Percentiles rank a stretch among this genome's conserved stretches.
Evolutionary conservation across 1,139 yeast species (phyloP).

Genomic region (Geotrichum carabidarum): DNA sequence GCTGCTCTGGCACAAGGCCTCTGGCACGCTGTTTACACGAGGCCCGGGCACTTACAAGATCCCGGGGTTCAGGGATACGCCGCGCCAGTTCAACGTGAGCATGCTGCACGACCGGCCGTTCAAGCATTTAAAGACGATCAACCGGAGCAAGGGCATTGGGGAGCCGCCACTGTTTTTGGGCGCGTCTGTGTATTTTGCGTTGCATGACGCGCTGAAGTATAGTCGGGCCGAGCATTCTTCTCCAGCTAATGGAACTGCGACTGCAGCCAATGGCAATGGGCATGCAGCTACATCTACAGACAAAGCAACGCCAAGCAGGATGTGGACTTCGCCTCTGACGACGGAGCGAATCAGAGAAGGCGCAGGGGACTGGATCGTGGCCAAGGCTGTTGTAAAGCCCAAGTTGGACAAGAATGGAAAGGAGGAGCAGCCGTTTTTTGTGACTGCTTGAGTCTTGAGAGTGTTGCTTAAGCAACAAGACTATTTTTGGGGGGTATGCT

Average conservation of each 20-base stretch:
- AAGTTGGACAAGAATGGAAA: constrained; percentile 25
- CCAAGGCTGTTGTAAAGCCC: constrained; percentile 35
- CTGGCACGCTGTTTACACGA: constrained; percentile 42
- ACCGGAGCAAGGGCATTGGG: constrained; percentile 45
- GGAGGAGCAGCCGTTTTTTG: constrained; percentile 36
- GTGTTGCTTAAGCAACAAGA: no score
- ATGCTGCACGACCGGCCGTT: constrained; percentile 41
- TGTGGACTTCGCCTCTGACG: constrained; percentile 36
- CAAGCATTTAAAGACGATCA: constrained; percentile 42
- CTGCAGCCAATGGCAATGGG: constrained; percentile 34
- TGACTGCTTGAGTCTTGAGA: constrained; percentile 36
- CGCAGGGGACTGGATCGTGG: constrained; percentile 39
- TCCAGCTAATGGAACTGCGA: not conserved
- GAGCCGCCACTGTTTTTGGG: constrained; percentile 48
- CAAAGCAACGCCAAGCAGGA: not conserved
- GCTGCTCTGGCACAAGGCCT: constrained; percentile 42
- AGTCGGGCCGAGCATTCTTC: not conserved
- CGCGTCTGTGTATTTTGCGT: constrained; percentile 41
- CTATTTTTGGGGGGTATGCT: no score
- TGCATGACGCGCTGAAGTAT: constrained; percentile 39
- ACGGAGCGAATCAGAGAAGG: constrained; percentile 42
- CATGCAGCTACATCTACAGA: constrained; percentile 29
- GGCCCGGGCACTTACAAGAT: constrained; percentile 49
- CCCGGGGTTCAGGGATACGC: constrained; percentile 45
- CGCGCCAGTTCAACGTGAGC: constrained; percentile 42